Conservation (phyloP, 345 rosid genomes). For the Ailanthus altissimus region DNA sequence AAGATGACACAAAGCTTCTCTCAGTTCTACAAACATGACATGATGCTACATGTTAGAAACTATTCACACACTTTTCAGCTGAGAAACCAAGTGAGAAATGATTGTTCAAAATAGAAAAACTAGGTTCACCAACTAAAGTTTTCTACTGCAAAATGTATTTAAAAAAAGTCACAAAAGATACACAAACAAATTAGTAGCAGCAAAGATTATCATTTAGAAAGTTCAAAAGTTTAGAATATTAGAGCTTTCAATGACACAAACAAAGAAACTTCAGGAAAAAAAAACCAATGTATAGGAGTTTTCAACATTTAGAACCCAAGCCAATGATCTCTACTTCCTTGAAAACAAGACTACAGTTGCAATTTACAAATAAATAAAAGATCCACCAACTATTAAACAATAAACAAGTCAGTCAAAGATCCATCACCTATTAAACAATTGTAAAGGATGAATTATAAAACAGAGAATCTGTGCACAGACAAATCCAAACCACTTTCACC, state of each 20-base stretch:
- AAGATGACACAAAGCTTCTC: neutral
- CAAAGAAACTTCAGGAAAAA: neutral
- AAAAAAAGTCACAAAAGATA: no score
- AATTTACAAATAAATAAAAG: conserved; percentile 3
- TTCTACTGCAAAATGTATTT: no score
- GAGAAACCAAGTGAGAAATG: neutral
- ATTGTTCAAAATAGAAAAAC: conserved; percentile 1
- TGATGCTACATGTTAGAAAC: conserved; percentile 11
- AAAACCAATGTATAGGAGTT: neutral
- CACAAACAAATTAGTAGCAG: neutral
- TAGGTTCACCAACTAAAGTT: conserved; percentile 4
- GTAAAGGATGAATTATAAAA: neutral
- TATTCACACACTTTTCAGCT: neutral
- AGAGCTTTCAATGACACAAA: neutral
- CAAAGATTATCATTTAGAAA: neutral
- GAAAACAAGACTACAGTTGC: neutral
- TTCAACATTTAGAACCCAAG: neutral
- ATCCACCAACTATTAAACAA: conserved; percentile 19
- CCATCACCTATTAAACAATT: conserved; percentile 13
- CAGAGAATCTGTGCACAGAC: neutral
- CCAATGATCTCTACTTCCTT: neutral
- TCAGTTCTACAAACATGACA: conserved; percentile 18
- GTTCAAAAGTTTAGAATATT: neutral
- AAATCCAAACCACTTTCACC: conserved; percentile 8
- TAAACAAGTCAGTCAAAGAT: conserved; percentile 17